Base-by-base conservation (phyloP, 306 rosid species). In the Vachellia collinsii region DNA sequence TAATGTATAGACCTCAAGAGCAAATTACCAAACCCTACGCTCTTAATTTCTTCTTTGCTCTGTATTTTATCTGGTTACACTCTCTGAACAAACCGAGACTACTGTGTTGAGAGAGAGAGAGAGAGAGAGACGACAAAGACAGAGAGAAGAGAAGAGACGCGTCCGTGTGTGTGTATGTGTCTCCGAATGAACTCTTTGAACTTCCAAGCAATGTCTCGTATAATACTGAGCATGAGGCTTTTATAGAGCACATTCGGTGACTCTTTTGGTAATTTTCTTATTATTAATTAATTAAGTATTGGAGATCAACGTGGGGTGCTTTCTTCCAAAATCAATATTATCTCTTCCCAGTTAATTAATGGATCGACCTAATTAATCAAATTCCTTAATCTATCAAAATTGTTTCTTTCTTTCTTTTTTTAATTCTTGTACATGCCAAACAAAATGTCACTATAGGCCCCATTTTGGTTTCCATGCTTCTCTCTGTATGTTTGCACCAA, bases 391-490 rank as follows among this genome's bases (percentile, higher is more conserved):
- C 0, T 44, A 7, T 2, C 48, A 44, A 44, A 7, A 0, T 44
- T 44, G 8, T 44, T 1, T 44, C 48, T 7, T 44, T 44, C 11
- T 44, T 44, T 8, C 6, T 1, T 4, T 54, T 54, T 54, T 54
- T n/a, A 56, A 20, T 20, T 56, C 16, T 70, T 56, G 82, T 71
- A 74, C 34, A 2, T 29, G 34, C 72, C 37, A 75, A 83, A 83
- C 65, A 87, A 81, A 75, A 78, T 81, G 86, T 71, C 56, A 25
- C 17, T 19, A 5, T 56, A 38, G 84, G 85, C 58, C 88, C 88
- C 85, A 64, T 75, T 82, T 63, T 64, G 46, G 87, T 85, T 85
- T 88, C 89, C 91, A 85, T 70, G 84, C 83, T 14, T 66, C 51
- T 77, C 71, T 81, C 78, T 74, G 29, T 72, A 54, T 72, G 17